These are phyloP conservation scores for Vitis labrusca DNA, from an alignment of 164 flowering plant genomes.

Conservation along the genomic window DNA sequence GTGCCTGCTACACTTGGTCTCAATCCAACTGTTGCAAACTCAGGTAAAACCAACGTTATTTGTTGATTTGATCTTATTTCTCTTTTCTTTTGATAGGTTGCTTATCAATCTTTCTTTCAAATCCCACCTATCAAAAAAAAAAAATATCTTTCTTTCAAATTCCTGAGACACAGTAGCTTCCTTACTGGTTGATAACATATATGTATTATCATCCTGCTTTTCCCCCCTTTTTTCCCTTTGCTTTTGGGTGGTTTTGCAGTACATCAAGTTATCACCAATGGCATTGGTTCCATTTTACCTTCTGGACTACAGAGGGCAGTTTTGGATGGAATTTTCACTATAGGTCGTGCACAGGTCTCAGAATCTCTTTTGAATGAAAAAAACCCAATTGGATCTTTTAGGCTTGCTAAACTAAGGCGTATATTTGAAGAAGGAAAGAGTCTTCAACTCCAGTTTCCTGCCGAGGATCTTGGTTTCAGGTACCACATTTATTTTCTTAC, in stretches of 20 bases:
- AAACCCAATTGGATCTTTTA: conserved; percentile 76
- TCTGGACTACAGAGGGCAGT: conserved; percentile 65
- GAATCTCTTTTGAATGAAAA: conserved; percentile 65
- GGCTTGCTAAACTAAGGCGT: conserved; percentile 70
- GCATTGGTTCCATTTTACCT: conserved; percentile 72
- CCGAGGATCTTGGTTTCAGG: conserved; percentile 99
- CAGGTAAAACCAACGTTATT: conserved; percentile 40
- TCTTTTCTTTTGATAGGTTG: neutral
- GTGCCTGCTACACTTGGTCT: conserved; percentile 98
- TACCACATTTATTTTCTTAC: conserved; percentile 15
- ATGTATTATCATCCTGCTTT: no score
- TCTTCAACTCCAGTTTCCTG: conserved; percentile 98
- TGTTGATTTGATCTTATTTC: neutral
- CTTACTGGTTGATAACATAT: no score
- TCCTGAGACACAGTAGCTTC: neutral
- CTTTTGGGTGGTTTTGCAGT: conserved; percentile 43
- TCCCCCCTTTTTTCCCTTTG: no score
- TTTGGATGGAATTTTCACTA: conserved; percentile 71
- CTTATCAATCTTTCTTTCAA: neutral
- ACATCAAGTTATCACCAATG: conserved; percentile 58
- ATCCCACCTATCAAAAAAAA: no score
- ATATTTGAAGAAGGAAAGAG: conserved; percentile 95
- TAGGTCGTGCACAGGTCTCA: conserved; percentile 85
- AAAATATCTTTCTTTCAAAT: neutral
- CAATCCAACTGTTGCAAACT: conserved; percentile 80